phyloP scores from a whole-genome alignment of 257 asterid genomes.

The Gentiana dahurica region DNA sequence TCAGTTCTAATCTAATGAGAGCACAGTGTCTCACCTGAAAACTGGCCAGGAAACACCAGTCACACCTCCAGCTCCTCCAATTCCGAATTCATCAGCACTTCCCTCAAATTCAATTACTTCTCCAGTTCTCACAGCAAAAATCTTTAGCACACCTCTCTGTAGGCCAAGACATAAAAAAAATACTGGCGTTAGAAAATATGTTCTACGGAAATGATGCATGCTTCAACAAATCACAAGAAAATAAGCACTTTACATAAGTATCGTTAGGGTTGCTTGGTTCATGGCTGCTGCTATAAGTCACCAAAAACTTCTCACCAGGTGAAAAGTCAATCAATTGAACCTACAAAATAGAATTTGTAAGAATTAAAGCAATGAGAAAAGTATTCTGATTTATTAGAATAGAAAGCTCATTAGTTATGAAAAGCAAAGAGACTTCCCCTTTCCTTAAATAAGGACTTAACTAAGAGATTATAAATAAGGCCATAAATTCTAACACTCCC shows the following conservation, averaged over 20 bases:
- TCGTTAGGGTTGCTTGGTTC: conserved; percentile 98
- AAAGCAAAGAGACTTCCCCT: no score
- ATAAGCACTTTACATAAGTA: conserved; percentile 48
- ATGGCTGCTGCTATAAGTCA: conserved; percentile 85
- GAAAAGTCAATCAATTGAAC: conserved; percentile 88
- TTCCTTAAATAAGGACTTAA: no score
- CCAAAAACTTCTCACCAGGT: conserved; percentile 82
- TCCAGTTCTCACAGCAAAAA: conserved; percentile 86
- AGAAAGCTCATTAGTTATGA: no score
- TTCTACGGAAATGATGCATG: not conserved
- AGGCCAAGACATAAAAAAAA: not conserved
- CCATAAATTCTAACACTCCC: no score
- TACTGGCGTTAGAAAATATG: conserved; percentile 1
- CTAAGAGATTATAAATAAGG: no score
- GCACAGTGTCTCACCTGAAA: conserved; percentile 41
- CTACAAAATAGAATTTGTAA: conserved; percentile 26
- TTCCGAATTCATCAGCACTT: conserved; percentile 86
- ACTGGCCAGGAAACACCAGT: conserved; percentile 96
- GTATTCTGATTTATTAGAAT: no score
- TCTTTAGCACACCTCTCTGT: conserved; percentile 86
- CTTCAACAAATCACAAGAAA: not conserved
- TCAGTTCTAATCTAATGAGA: not conserved
- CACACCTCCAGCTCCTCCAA: conserved; percentile 93
- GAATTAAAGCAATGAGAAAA: no score
- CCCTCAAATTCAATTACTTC: conserved; percentile 86